Percentiles rank a stretch among this genome's conserved stretches.
phyloP scores from a whole-genome alignment of 1,284 basidiomycete genomes.

The Sutorius eximius region DNA sequence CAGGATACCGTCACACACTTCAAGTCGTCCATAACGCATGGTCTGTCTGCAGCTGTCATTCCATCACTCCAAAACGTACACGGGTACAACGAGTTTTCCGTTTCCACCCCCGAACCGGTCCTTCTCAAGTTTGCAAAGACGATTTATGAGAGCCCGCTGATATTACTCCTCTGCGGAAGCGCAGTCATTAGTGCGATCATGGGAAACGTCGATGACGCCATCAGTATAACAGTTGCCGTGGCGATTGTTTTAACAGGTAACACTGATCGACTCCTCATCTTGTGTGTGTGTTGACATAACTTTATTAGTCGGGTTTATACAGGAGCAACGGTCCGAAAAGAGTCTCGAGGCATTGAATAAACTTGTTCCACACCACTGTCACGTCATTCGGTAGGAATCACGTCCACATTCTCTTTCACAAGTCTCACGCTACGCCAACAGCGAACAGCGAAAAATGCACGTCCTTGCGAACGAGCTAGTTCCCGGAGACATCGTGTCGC shows the following conservation, averaged over 20 bases:
- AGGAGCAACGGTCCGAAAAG: slow-evolving; percentile 94
- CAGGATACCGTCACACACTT: slow-evolving; percentile 71
- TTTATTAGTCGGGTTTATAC: slow-evolving; percentile 85
- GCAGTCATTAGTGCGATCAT: slow-evolving; percentile 86
- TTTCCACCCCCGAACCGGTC: slow-evolving; percentile 78
- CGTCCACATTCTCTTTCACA: slow-evolving; percentile 4
- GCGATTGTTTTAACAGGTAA: slow-evolving; percentile 89
- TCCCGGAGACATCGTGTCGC: slow-evolving; percentile 90
- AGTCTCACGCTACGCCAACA: slow-evolving; percentile 27
- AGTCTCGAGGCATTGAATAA: slow-evolving; percentile 94
- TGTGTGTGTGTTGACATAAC: not conserved
- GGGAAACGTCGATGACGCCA: slow-evolving; percentile 92
- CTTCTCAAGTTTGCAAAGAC: slow-evolving; percentile 89
- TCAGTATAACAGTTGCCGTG: slow-evolving; percentile 93
- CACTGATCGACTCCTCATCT: slow-evolving; percentile 22
- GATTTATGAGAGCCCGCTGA: slow-evolving; percentile 92
- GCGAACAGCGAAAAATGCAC: slow-evolving; percentile 73
- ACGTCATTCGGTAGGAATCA: slow-evolving; percentile 71
- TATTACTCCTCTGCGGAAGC: slow-evolving; percentile 85
- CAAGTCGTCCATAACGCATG: slow-evolving; percentile 58
- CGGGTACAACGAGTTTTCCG: slow-evolving; percentile 94
- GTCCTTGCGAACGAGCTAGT: slow-evolving; percentile 93
- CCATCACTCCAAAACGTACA: slow-evolving; percentile 65
- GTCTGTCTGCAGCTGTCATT: slow-evolving; percentile 66
- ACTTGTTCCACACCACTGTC: slow-evolving; percentile 94